These are phyloP conservation scores for Cymbopogon citratus DNA, from an alignment of 176 grass and related monocot genomes.

Conservation along the genomic window DNA sequence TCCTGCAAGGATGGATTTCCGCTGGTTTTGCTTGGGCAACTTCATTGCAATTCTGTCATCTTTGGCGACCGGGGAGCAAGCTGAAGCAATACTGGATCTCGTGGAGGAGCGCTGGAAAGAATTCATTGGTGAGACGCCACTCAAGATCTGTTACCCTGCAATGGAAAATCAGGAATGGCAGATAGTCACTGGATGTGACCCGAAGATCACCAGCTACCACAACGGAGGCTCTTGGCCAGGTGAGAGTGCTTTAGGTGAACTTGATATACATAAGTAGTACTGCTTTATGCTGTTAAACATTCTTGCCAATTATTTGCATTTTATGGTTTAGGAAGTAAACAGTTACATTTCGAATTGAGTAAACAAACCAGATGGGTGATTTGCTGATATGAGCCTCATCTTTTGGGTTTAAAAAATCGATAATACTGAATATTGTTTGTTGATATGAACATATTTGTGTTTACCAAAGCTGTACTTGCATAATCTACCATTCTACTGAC, in stretches of 20 bases:
- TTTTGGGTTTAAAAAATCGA: too few relatives aligned
- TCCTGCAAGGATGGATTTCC: slow-evolving; percentile 74
- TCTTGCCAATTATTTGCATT: too few relatives aligned
- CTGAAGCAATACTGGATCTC: slow-evolving; percentile 65
- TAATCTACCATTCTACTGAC: neutral
- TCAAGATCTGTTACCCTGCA: slow-evolving; percentile 67
- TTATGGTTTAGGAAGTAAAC: neutral
- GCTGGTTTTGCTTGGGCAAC: slow-evolving; percentile 75
- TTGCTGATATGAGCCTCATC: neutral
- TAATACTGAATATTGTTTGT: neutral
- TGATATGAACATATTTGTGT: neutral
- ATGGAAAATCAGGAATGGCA: slow-evolving; percentile 74
- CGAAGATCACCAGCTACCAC: slow-evolving; percentile 55
- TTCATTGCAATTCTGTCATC: slow-evolving; percentile 72
- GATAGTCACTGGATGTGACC: slow-evolving; percentile 59
- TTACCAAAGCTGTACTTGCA: neutral
- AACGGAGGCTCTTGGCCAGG: slow-evolving; percentile 71
- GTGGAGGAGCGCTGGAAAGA: slow-evolving; percentile 63
- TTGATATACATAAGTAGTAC: neutral
- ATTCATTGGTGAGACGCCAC: slow-evolving; percentile 65
- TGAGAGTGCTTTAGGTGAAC: slow-evolving; percentile 4
- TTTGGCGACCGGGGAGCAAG: slow-evolving; percentile 51
- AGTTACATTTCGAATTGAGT: neutral
- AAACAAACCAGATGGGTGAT: neutral
- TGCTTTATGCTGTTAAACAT: too few relatives aligned